These are phyloP conservation scores for Ustanciosporium gigantosporum DNA, from an alignment of 1,284 basidiomycete species.

Conservation along the genomic window DNA sequence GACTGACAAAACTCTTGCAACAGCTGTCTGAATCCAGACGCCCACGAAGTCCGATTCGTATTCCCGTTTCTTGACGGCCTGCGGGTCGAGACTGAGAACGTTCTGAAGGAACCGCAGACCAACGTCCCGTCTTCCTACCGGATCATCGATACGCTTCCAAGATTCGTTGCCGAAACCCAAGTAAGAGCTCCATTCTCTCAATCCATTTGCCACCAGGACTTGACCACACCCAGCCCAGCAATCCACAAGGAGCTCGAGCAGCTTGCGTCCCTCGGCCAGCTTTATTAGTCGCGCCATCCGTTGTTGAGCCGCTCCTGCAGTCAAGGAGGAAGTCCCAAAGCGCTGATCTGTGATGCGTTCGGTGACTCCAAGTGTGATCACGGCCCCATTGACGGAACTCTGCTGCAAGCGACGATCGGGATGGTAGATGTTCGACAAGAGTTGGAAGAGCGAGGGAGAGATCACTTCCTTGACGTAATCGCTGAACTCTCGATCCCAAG, in stretches of 20 bases:
- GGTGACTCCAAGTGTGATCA: conserved; percentile 18
- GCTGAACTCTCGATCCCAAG: conserved; percentile 25
- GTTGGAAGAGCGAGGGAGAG: conserved; percentile 69
- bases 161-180: conserved; percentile 68
- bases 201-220: conserved; percentile 70
- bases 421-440: conserved; percentile 67
- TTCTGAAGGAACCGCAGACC: conserved; percentile 73
- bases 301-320: neutral
- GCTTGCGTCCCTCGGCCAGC: conserved; percentile 58
- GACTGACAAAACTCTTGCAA: conserved; percentile 32
- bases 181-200: conserved; percentile 72
- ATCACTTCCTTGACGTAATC: conserved; percentile 68
- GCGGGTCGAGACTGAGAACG: conserved; percentile 70
- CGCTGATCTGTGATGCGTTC: conserved; percentile 14
- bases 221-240: conserved; percentile 78
- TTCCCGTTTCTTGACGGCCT: conserved; percentile 10
- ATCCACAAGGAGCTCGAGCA: conserved; percentile 68
- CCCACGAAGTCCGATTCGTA: conserved; percentile 38
- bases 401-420: conserved; percentile 31
- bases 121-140: conserved; percentile 68
- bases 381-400: conserved; percentile 19
- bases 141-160: conserved; percentile 69
- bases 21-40: conserved; percentile 47
- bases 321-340: neutral
- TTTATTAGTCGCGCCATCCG: conserved; percentile 37